A percentile compares a stretch with the other conserved stretches of the same genome.
Conservation (phyloP, 179 eudicot genomes). For the Actinidia arguta region DNA sequence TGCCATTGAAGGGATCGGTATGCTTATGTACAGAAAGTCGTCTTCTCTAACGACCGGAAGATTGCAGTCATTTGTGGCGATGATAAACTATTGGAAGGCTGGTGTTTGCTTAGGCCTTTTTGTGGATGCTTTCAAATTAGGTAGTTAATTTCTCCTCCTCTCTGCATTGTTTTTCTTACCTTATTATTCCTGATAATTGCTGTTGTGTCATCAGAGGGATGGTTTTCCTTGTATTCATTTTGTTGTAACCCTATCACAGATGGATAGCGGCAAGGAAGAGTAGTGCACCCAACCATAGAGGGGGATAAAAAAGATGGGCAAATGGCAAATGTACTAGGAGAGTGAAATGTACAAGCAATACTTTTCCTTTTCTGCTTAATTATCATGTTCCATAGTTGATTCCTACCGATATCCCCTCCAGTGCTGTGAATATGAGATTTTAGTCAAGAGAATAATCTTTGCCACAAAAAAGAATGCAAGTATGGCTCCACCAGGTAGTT, state of each 20-base stretch:
- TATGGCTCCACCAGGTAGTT: too few species aligned
- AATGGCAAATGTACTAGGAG: too few species aligned
- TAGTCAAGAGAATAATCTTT: too few species aligned
- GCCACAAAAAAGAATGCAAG: too few species aligned
- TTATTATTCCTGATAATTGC: not conserved
- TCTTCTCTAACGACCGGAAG: constrained; percentile 44
- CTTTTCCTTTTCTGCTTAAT: too few species aligned
- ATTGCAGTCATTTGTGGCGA: constrained; percentile 68
- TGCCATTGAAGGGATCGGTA: constrained; percentile 93
- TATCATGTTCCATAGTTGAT: too few species aligned
- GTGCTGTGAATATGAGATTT: too few species aligned
- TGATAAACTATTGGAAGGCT: constrained; percentile 96
- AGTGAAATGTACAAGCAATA: too few species aligned
- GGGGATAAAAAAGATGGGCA: too few species aligned
- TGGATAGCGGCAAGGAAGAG: not conserved
- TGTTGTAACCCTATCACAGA: not conserved
- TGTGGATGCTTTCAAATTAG: constrained; percentile 97
- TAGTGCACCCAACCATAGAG: too few species aligned
- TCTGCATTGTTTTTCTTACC: not conserved
- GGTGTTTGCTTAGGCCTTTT: constrained; percentile 97
- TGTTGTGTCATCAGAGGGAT: not conserved
- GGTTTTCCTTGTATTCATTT: constrained; percentile 16
- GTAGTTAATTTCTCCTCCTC: constrained; percentile 50
- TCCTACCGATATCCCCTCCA: too few species aligned
- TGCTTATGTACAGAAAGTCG: constrained; percentile 84